phyloP scores from a whole-genome alignment of 208 protist species.

The Strigomonas culicis region DNA sequence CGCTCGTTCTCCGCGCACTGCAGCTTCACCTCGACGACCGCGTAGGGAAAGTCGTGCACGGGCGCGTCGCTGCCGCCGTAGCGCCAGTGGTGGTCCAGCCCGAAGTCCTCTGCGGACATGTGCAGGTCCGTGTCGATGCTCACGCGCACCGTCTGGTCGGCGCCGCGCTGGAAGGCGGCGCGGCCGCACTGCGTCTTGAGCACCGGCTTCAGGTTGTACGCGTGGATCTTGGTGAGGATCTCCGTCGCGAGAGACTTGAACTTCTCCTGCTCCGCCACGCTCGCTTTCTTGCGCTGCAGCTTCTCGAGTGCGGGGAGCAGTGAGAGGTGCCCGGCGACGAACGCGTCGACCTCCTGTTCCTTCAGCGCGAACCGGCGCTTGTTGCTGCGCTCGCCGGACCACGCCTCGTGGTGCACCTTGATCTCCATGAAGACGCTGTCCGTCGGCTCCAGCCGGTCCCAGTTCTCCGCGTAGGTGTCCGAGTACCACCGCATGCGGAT shows the following conservation, averaged over 20 bases:
- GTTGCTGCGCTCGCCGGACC: conserved; percentile 86
- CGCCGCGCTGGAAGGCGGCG: conserved; percentile 82
- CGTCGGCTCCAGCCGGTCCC: conserved; percentile 50
- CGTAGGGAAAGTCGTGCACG: conserved; percentile 79
- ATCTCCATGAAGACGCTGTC: conserved; percentile 89
- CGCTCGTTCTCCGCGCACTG: conserved; percentile 87
- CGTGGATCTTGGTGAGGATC: conserved; percentile 79
- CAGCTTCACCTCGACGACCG: conserved; percentile 87
- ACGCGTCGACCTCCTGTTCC: conserved; percentile 76
- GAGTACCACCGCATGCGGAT: conserved; percentile 90
- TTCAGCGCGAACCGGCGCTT: conserved; percentile 85
- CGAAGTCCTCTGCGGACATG: conserved; percentile 82
- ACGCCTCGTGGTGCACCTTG: conserved; percentile 88
- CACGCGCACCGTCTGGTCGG: conserved; percentile 81
- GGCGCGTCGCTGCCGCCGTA: conserved; percentile 69
- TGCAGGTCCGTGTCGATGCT: conserved; percentile 86
- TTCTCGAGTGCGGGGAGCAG: conserved; percentile 69
- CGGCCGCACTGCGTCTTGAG: conserved; percentile 82
- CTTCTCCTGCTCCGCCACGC: conserved; percentile 54
- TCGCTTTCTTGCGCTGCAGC: conserved; percentile 69
- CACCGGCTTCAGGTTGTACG: conserved; percentile 82
- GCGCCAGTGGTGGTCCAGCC: conserved; percentile 81
- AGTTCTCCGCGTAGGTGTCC: conserved; percentile 69
- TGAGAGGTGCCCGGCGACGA: conserved; percentile 64
- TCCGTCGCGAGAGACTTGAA: conserved; percentile 83